Conservation (phyloP, 495 filamentous ascomycete genomes). For the Thermothielavioides terrestris region DNA sequence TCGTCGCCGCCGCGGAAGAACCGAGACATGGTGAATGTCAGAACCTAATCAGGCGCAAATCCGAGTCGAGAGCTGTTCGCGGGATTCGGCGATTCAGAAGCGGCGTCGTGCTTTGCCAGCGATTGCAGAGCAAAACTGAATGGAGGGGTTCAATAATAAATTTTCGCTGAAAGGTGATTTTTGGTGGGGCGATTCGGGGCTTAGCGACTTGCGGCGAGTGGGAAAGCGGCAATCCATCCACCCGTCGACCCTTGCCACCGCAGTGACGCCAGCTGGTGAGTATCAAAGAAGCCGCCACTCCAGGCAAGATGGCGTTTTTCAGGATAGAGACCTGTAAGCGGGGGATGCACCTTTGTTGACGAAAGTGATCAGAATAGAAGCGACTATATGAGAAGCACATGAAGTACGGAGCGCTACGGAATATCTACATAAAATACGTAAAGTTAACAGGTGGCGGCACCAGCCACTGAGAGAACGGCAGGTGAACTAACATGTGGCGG, state of each 20-base stretch:
- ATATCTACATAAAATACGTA: too few relatives aligned
- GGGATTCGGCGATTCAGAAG: conserved; percentile 9
- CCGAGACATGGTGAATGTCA: conserved; percentile 64
- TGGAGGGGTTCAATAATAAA: conserved; percentile 27
- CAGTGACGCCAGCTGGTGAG: neutral
- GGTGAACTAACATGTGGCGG: conserved; percentile 1
- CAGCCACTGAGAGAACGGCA: conserved; percentile 2
- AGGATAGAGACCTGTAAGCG: too few relatives aligned
- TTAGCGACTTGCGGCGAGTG: conserved; percentile 10
- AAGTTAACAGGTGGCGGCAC: too few relatives aligned
- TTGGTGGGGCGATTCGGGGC: conserved; percentile 31
- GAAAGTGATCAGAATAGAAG: too few relatives aligned
- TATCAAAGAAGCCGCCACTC: too few relatives aligned
- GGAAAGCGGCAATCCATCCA: neutral
- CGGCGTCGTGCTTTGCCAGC: conserved; percentile 11
- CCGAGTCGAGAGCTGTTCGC: conserved; percentile 5
- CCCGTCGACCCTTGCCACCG: conserved; percentile 1
- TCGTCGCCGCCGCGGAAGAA: conserved; percentile 93
- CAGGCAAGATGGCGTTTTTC: too few relatives aligned
- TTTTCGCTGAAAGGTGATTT: conserved; percentile 31
- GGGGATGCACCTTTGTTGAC: too few relatives aligned
- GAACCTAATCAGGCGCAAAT: neutral
- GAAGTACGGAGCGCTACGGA: too few relatives aligned
- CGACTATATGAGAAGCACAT: too few relatives aligned
- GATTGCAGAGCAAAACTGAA: conserved; percentile 19